These are phyloP conservation scores for Phytophthora tentaculata DNA, from an alignment of 352 stramenopile genomes.

Conservation along the genomic window DNA sequence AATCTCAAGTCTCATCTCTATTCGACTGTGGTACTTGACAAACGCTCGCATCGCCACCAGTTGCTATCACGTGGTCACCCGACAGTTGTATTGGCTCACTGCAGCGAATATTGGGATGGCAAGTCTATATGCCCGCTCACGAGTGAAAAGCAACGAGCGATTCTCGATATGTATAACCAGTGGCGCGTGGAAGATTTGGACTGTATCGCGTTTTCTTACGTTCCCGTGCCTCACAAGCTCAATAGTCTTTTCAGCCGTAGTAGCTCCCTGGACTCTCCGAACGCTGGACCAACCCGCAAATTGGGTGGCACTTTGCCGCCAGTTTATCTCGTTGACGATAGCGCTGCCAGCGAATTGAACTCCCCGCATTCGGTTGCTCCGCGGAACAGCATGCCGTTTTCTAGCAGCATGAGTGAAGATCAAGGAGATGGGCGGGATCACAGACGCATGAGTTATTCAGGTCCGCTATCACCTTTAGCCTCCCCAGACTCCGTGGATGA, in stretches of 20 bases:
- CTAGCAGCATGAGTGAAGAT: slow-evolving; percentile 45
- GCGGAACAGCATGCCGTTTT: slow-evolving; percentile 32
- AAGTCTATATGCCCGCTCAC: slow-evolving; percentile 88
- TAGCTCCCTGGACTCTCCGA: slow-evolving; percentile 22
- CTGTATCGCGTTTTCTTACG: slow-evolving; percentile 85
- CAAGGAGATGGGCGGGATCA: slow-evolving; percentile 25
- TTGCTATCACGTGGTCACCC: slow-evolving; percentile 81
- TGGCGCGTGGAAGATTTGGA: slow-evolving; percentile 89
- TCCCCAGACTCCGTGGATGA: slow-evolving; percentile 41
- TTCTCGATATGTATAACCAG: slow-evolving; percentile 91
- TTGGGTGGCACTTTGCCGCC: slow-evolving; percentile 52
- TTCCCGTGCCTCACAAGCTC: slow-evolving; percentile 77
- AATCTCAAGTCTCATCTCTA: slow-evolving; percentile 90
- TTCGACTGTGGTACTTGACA: slow-evolving; percentile 85
- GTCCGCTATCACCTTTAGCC: slow-evolving; percentile 32
- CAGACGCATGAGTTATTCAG: slow-evolving; percentile 26
- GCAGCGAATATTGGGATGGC: slow-evolving; percentile 88
- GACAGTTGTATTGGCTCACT: slow-evolving; percentile 74
- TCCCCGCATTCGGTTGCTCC: slow-evolving; percentile 39
- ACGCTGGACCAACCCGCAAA: slow-evolving; percentile 11
- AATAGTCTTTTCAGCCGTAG: slow-evolving; percentile 55
- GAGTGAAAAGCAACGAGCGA: slow-evolving; percentile 76
- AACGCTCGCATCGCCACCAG: slow-evolving; percentile 80
- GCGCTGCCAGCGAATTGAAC: slow-evolving; percentile 50
- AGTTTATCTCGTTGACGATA: slow-evolving; percentile 87